Base-by-base conservation (phyloP, 2,329 filamentous ascomycete species). In the Sclerotinia nivalis region DNA sequence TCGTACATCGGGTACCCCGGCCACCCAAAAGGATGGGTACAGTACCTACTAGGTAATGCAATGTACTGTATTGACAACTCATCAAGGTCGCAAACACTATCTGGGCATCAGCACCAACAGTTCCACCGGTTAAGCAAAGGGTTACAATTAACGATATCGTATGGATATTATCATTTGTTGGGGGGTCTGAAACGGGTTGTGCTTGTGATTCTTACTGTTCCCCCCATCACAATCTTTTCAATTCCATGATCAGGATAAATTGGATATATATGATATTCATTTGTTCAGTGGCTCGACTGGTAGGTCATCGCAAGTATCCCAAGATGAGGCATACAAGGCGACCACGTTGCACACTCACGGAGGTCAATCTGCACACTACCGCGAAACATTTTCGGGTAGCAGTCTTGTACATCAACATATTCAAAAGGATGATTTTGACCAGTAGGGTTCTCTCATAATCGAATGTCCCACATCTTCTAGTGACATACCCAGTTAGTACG, bases 261-360 rank as follows among this genome's bases (percentile, higher is more conserved):
- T 40, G 49, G 49, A 55, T 43, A 40, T 20, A 28, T 43, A 28
- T 31, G 28, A 49, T 34, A 28, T 47, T 31, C 13, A 4, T 31
- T 45, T 10, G 18, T 22, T 43, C 37, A 20, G 2, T 52, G 15
- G 20, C 7, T 37, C 22, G 13, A 62, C 22, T 37, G 31, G 13
- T 40, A 37, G 45, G 31, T 52, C 2, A 40, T 52, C 22, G 61
- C 47, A 64, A 40, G 31, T 49, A 40, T 47, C 66, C 20, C 13
- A 59, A 59, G 62, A 67, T 72, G 71, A 76, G 72, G 75, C 73
- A 73, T 72, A 72, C 69, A 72, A 74, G 75, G 77, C 76, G 73
- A 75, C 73, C 77, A 78, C 76, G 77, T 78, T 73, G 76, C 76
- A 77, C 49, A 49, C 66, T 45, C 69, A 20, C 22, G 31, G 31